A percentile compares a stretch with the other conserved stretches of the same genome.
Evolutionary conservation across 2,329 filamentous ascomycete species (phyloP).

Genomic region (Colletotrichum sp.): DNA sequence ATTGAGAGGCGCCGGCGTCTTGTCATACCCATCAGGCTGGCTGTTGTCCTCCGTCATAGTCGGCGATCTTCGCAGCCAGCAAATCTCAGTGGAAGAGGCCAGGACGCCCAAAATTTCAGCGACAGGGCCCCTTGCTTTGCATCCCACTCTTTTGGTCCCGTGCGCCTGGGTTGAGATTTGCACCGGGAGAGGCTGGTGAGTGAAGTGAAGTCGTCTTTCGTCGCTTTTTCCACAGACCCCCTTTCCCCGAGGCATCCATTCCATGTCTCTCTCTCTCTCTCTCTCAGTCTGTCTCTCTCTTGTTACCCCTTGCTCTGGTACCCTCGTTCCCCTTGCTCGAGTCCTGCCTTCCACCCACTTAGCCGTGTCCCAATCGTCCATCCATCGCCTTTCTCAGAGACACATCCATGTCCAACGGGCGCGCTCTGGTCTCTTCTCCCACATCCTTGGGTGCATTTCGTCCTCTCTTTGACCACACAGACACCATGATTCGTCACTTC

Average conservation of each 20-base stretch:
- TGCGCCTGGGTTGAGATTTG: conserved; percentile 11
- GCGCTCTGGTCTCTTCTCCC: not conserved
- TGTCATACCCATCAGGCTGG: not conserved
- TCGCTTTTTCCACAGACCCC: not conserved
- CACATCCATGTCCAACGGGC: not conserved
- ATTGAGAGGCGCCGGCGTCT: not conserved
- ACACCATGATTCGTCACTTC: not conserved
- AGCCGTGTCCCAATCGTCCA: not conserved
- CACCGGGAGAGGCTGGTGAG: not conserved
- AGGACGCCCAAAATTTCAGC: not conserved
- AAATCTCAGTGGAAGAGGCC: not conserved
- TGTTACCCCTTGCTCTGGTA: not conserved
- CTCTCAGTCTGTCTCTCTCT: not conserved
- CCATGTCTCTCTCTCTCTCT: not conserved
- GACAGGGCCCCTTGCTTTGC: not conserved
- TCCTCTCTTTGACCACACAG: not conserved
- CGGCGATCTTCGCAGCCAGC: not conserved
- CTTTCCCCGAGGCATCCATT: not conserved
- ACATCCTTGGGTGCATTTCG: not conserved
- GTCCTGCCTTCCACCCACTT: not conserved
- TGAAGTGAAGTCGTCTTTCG: not conserved
- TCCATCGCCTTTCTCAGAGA: not conserved
- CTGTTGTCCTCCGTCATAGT: not conserved
- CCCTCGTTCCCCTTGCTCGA: not conserved
- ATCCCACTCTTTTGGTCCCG: not conserved